phyloP scores from a whole-genome alignment of 257 asterid genomes.

The Nicotiana benthamiana region DNA sequence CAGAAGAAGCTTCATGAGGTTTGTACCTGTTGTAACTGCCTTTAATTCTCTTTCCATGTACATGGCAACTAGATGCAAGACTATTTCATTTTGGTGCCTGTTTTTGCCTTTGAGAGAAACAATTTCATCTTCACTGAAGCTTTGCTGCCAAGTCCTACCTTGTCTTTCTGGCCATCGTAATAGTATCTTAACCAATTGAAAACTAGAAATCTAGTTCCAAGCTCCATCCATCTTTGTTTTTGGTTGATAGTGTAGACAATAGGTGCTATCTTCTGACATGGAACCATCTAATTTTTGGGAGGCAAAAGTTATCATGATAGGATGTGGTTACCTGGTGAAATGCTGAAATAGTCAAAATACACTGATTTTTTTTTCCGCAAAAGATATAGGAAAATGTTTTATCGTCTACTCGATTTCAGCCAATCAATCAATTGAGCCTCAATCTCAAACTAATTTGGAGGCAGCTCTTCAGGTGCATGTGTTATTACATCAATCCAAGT shows the following conservation, averaged over 20 bases:
- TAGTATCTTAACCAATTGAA: not conserved
- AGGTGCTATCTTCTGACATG: not conserved
- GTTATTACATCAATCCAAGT: not conserved
- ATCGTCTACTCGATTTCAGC: not conserved
- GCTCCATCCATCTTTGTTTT: not conserved
- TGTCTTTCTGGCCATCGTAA: not conserved
- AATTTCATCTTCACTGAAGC: not conserved
- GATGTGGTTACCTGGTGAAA: not conserved
- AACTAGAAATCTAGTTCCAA: not conserved
- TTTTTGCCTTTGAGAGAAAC: not conserved
- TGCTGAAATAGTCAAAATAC: not conserved
- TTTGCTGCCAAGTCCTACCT: not conserved
- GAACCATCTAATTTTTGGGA: not conserved
- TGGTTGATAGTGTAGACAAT: not conserved
- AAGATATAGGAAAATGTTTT: not conserved
- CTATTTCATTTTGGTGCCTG: not conserved
- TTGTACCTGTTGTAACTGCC: not conserved
- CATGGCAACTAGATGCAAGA: not conserved
- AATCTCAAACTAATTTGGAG: not conserved
- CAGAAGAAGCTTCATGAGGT: slow-evolving; percentile 38
- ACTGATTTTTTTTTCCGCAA: not conserved
- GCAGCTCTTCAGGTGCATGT: not conserved
- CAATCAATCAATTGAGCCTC: not conserved
- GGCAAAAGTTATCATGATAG: not conserved
- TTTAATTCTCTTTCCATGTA: not conserved